Evolutionary conservation across 129 eudicot species (phyloP), one percentile per base, ranked within the genome.

Genomic region (Tanacetum coccineum): DNA sequence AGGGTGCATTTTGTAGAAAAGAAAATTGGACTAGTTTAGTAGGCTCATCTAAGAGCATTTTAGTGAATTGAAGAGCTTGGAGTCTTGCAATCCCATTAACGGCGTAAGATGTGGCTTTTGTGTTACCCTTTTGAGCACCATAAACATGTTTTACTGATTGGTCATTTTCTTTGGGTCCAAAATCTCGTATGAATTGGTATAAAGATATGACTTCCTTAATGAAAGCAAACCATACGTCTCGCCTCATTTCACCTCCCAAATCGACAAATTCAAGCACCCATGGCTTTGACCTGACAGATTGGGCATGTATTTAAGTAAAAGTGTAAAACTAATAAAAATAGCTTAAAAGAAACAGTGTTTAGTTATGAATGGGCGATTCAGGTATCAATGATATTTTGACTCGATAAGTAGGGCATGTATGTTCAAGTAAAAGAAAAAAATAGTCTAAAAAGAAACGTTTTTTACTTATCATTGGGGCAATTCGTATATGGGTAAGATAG

Each of bases 171-270:
- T 70, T 56, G 6, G 98, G 98, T 45, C 98, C 96, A 61, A 75
- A 93, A 25, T 93, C 98, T 30, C 77, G 71, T 67, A 86, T 79
- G 71, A 93, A 93, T 70, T 86, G 84, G 83, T 88, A 74, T 47
- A 93, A 75, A 67, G 88, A 70, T 64, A 93, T 84, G 18, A 93
- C 84, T 86, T 93, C 98, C 51, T 72, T 78, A 10, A 86, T 57
- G 64, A 81, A 86, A 46, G 98, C 95, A 73, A 82, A 78, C 98
- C 98, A 93, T 21, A 86, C 90, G 73, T 93, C 98, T 70, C 98
- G 86, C 80, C 98, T 82, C 96, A 88, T 81, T 76, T 93, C 98
- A 70, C 96, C 87, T 70, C 98, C 95, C 48, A 93, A 74, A 71
- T 93, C 95, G 20, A 93, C 88, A 75, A 88, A 93, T 75, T 93